Evolutionary conservation across 2,329 filamentous ascomycete genomes (phyloP).

Genomic region (Cladobotryum protrusum): DNA sequence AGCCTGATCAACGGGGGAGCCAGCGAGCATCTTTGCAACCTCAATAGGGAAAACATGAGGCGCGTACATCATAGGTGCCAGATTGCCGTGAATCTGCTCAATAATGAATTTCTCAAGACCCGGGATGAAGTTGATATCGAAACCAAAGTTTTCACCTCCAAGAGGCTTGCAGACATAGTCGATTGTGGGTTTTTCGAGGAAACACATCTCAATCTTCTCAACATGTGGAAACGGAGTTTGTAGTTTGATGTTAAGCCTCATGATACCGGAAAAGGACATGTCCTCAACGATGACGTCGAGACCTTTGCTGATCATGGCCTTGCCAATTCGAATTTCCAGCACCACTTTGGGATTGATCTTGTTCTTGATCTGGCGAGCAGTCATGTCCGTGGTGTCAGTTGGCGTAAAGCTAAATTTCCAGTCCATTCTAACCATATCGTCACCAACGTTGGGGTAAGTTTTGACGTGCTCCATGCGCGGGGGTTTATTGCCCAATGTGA

Average conservation of each 20-base stretch:
- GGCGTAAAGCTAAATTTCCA: constrained; percentile 99
- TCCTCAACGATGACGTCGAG: constrained; percentile 97
- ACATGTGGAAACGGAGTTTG: constrained; percentile 94
- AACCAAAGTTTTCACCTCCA: constrained; percentile 89
- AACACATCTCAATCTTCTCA: constrained; percentile 90
- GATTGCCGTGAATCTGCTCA: constrained; percentile 90
- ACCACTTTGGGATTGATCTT: constrained; percentile 97
- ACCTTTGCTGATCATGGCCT: constrained; percentile 94
- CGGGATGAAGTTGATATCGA: constrained; percentile 98
- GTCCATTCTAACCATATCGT: constrained; percentile 96
- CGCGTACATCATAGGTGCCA: constrained; percentile 96
- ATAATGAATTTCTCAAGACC: constrained; percentile 89
- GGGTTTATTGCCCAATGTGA: constrained; percentile 89
- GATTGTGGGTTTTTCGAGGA: constrained; percentile 79
- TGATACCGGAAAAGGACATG: constrained; percentile 90
- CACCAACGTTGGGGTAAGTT: constrained; percentile 91
- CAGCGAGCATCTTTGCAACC: constrained; percentile 95
- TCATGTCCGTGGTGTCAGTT: constrained; percentile 89
- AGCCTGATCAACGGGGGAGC: constrained; percentile 88
- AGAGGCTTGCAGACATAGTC: constrained; percentile 98
- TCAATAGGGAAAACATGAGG: constrained; percentile 98
- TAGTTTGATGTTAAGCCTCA: constrained; percentile 96
- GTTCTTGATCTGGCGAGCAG: constrained; percentile 79
- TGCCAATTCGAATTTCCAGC: constrained; percentile 88
- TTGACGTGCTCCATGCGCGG: constrained; percentile 96